Conservation (phyloP, 129 eudicot species). For the Tanacetum coccineum region DNA sequence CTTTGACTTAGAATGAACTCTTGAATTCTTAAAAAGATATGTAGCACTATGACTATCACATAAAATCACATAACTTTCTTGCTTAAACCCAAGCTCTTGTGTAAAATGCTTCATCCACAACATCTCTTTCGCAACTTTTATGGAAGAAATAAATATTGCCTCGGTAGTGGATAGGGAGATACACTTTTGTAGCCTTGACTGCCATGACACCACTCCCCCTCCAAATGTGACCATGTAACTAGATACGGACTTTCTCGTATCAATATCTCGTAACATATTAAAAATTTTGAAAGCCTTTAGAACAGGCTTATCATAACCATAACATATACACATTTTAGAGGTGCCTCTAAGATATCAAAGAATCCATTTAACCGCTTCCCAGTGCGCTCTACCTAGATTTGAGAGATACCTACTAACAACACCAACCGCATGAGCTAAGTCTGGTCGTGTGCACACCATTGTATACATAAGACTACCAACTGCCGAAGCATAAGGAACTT, state of each 20-base stretch:
- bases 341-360: too few species aligned
- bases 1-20: neutral
- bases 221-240: slow-evolving; percentile 6
- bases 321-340: neutral
- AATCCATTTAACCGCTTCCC: too few species aligned
- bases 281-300: neutral
- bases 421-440: too few species aligned
- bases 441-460: too few species aligned
- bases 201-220: slow-evolving; percentile 20
- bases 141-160: neutral
- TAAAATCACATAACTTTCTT: neutral
- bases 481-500: too few species aligned
- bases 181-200: slow-evolving; percentile 15
- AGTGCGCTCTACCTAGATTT: too few species aligned
- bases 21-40: neutral
- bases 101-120: neutral
- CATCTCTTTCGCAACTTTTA: neutral
- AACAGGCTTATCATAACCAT: too few species aligned
- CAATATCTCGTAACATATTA: neutral
- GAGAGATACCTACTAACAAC: too few species aligned
- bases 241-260: neutral
- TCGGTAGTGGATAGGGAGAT: neutral
- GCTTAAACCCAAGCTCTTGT: too few species aligned
- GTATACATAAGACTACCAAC: too few species aligned
- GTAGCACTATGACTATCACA: neutral